These are phyloP conservation scores for Dichotomocladium elegans DNA, from an alignment of 371 early-diverging fungal genomes.

Conservation along the genomic window DNA sequence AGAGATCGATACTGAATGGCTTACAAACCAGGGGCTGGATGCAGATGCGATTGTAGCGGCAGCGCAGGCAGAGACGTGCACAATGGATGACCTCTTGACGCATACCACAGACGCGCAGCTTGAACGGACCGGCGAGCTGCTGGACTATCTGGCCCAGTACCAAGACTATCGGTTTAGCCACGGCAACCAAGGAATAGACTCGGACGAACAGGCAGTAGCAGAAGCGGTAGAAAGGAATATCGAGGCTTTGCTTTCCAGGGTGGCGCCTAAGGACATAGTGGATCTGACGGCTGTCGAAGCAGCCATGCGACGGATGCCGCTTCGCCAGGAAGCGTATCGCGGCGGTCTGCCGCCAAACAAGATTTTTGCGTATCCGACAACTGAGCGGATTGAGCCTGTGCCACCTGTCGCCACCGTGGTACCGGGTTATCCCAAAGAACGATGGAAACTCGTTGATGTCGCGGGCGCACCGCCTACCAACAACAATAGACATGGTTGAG, in stretches of 20 bases:
- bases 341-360: conserved; percentile 53
- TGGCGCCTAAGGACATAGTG: conserved; percentile 42
- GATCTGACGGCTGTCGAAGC: conserved; percentile 34
- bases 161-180: conserved; percentile 38
- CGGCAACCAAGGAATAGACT: conserved; percentile 17
- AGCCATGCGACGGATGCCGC: conserved; percentile 43
- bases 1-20: conserved; percentile 36
- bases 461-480: neutral
- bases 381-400: conserved; percentile 30
- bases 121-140: conserved; percentile 26
- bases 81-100: conserved; percentile 7
- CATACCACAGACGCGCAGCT: conserved; percentile 13
- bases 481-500: neutral
- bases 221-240: conserved; percentile 40
- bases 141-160: conserved; percentile 23
- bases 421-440: conserved; percentile 42
- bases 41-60: conserved; percentile 23
- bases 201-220: no score
- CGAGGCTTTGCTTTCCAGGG: conserved; percentile 23
- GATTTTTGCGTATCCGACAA: conserved; percentile 53
- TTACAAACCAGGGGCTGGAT: conserved; percentile 36
- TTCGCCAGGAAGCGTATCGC: conserved; percentile 44
- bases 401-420: conserved; percentile 41
- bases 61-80: conserved; percentile 10
- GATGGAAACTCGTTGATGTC: conserved; percentile 27